Conservation (phyloP, 2,329 filamentous ascomycete species). For the Colletotrichum aenigma region DNA sequence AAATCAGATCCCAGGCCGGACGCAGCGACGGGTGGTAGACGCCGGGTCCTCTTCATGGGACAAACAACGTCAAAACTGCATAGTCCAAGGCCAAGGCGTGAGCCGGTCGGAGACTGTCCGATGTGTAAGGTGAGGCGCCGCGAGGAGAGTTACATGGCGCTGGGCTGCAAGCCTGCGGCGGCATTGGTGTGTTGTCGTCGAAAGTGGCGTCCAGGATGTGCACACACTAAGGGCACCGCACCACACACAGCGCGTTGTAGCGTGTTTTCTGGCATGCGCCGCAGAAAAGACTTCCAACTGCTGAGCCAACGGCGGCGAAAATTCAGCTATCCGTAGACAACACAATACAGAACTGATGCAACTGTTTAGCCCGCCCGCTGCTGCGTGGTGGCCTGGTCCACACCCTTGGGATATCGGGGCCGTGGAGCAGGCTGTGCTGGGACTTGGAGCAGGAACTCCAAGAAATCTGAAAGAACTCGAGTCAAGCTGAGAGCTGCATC, state of each 20-base stretch:
- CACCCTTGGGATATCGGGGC: constrained; percentile 7
- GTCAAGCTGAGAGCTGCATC: background rate
- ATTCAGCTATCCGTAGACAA: background rate
- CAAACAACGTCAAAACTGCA: background rate
- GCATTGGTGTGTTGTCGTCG: background rate
- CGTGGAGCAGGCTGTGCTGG: constrained; percentile 10
- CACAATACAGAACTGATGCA: background rate
- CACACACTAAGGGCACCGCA: background rate
- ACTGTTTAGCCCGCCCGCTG: background rate
- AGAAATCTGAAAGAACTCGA: background rate
- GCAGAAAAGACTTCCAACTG: background rate
- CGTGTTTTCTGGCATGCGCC: background rate
- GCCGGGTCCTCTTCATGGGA: background rate
- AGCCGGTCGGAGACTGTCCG: constrained; percentile 13
- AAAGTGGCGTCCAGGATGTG: background rate
- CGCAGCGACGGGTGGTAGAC: background rate
- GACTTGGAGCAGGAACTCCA: background rate
- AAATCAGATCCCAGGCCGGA: background rate
- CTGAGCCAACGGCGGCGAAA: background rate
- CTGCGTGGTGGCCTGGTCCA: background rate
- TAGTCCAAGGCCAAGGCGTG: background rate
- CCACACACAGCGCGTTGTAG: background rate
- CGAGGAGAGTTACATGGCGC: background rate
- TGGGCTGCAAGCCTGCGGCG: background rate
- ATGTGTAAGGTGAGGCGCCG: background rate